Percentiles rank a stretch among this genome's conserved stretches.
phyloP scores from a whole-genome alignment of 176 grass and related monocot genomes.

The Triticum urartu region DNA sequence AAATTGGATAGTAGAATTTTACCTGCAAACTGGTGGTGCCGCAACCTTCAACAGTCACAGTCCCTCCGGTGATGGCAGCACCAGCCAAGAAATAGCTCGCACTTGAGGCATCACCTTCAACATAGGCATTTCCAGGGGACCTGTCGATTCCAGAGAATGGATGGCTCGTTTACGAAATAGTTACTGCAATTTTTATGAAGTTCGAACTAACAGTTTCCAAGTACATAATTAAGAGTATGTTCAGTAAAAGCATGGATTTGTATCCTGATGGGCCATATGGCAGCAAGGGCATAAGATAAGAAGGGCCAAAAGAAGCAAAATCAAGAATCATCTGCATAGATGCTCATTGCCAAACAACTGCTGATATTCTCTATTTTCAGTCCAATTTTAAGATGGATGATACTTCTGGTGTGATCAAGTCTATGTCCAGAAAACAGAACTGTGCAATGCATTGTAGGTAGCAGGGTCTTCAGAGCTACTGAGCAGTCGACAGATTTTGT shows the following conservation, averaged over 20 bases:
- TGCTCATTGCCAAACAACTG: background rate
- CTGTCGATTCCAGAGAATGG: slow-evolving; percentile 29
- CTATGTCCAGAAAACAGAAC: background rate
- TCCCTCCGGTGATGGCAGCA: slow-evolving; percentile 93
- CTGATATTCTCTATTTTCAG: background rate
- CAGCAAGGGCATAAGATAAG: background rate
- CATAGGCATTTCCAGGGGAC: slow-evolving; percentile 82
- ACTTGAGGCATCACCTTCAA: slow-evolving; percentile 99
- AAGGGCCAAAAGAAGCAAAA: background rate
- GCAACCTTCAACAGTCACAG: slow-evolving; percentile 90
- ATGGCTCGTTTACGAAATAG: slow-evolving; percentile 7
- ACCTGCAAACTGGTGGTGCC: slow-evolving; percentile 96
- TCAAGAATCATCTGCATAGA: background rate
- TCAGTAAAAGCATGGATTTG: slow-evolving; percentile 18
- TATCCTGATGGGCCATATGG: slow-evolving; percentile 2
- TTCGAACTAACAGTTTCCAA: background rate
- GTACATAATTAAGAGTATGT: background rate
- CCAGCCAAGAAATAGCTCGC: slow-evolving; percentile 99
- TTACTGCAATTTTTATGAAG: background rate
- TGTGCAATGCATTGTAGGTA: background rate
- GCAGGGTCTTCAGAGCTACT: background rate
- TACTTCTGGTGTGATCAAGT: background rate
- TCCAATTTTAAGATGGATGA: background rate
- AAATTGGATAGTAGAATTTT: background rate
- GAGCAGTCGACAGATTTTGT: background rate